These are phyloP conservation scores for Crataegus laevigata DNA, from an alignment of 306 rosid genomes.

Conservation along the genomic window DNA sequence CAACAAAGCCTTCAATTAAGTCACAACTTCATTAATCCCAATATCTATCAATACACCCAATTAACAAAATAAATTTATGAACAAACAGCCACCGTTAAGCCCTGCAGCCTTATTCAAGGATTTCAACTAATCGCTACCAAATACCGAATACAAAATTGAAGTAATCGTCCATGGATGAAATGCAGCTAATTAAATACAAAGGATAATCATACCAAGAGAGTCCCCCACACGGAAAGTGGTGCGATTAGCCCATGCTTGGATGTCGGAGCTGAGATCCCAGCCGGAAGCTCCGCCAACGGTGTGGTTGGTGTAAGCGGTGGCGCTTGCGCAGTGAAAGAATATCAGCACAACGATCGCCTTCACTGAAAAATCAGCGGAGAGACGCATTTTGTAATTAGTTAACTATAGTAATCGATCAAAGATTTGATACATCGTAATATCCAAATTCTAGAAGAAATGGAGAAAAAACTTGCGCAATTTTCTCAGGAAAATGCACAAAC, in stretches of 20 bases:
- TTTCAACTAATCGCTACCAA: too few species aligned
- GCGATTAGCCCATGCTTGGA: constrained; percentile 47
- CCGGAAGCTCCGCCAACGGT: constrained; percentile 64
- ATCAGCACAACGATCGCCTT: constrained; percentile 38
- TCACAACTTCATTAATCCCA: too few species aligned
- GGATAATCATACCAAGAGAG: constrained; percentile 35
- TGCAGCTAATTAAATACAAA: neutral
- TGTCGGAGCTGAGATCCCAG: constrained; percentile 58
- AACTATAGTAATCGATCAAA: too few species aligned
- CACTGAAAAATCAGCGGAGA: neutral
- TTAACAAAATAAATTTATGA: too few species aligned
- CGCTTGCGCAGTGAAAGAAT: constrained; percentile 36
- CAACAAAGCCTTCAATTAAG: too few species aligned
- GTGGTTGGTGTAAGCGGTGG: constrained; percentile 17
- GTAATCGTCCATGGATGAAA: neutral
- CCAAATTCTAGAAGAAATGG: too few species aligned
- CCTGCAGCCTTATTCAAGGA: too few species aligned
- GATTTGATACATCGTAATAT: too few species aligned
- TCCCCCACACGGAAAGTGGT: constrained; percentile 48
- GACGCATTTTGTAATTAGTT: too few species aligned
- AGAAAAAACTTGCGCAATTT: neutral
- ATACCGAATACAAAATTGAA: too few species aligned
- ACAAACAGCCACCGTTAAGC: too few species aligned
- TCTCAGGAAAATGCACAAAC: neutral
- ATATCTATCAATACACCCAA: too few species aligned